Percentiles rank a stretch among this genome's conserved stretches.
Conservation (phyloP, 2,329 filamentous ascomycete genomes). For the Colletotrichum paranaense region DNA sequence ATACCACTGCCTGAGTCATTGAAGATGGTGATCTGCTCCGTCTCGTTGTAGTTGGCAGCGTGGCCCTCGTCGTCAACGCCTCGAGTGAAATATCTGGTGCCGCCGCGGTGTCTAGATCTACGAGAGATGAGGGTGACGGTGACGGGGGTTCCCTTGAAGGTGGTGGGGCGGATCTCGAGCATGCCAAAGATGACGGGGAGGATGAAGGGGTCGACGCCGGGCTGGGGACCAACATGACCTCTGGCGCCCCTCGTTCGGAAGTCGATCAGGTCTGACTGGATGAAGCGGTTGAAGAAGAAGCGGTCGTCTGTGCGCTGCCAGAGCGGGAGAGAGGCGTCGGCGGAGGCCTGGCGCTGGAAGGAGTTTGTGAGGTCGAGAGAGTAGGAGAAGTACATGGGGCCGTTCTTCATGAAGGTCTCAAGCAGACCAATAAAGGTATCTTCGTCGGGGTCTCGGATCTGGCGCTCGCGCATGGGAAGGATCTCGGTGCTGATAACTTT, state of each 20-base stretch:
- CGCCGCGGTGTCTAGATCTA: constrained; percentile 86
- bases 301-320: constrained; percentile 96
- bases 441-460: constrained; percentile 92
- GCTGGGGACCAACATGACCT: constrained; percentile 75
- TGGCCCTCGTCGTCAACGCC: constrained; percentile 94
- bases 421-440: constrained; percentile 89
- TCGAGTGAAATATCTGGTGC: constrained; percentile 94
- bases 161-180: constrained; percentile 88
- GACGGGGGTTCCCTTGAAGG: constrained; percentile 84
- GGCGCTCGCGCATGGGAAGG: constrained; percentile 90
- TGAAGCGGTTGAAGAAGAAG: constrained; percentile 98
- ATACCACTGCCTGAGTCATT: constrained; percentile 82
- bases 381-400: constrained; percentile 98
- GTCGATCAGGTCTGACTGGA: constrained; percentile 91
- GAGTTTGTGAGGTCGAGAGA: constrained; percentile 96
- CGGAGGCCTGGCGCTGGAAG: constrained; percentile 91
- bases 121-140: constrained; percentile 91
- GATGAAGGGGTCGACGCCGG: constrained; percentile 89
- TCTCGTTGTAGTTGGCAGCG: constrained; percentile 99
- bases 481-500: constrained; percentile 92
- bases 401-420: constrained; percentile 82
- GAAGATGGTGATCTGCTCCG: constrained; percentile 89
- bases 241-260: constrained; percentile 76
- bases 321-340: constrained; percentile 77
- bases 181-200: constrained; percentile 97